A percentile compares a stretch with the other conserved stretches of the same genome.
phyloP scores from a whole-genome alignment of 495 filamentous ascomycete genomes.

The Chlorociboria aeruginascens region DNA sequence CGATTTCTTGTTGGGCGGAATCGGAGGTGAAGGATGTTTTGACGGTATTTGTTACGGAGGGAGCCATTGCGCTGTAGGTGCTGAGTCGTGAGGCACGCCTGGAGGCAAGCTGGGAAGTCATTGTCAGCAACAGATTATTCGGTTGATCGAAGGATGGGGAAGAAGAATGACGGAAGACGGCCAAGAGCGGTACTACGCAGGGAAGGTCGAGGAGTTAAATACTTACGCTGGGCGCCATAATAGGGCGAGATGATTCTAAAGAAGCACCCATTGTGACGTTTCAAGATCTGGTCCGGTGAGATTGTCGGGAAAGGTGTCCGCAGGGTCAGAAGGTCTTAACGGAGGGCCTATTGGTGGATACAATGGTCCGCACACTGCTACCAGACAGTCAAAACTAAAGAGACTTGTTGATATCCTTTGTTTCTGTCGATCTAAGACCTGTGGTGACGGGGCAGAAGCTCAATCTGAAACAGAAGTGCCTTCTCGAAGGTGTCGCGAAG shows the following conservation, averaged over 20 bases:
- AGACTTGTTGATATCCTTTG: neutral
- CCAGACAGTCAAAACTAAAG: conserved; percentile 6
- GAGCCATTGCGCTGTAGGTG: conserved; percentile 59
- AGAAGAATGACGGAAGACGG: conserved; percentile 2
- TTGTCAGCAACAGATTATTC: conserved; percentile 11
- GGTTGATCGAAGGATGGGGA: neutral
- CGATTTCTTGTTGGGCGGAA: conserved; percentile 57
- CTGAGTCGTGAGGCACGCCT: conserved; percentile 68
- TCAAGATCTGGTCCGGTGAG: neutral
- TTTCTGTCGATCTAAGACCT: neutral
- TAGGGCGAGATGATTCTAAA: conserved; percentile 61
- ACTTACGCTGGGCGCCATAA: conserved; percentile 66
- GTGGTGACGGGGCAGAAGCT: neutral
- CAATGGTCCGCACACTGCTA: neutral
- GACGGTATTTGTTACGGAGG: conserved; percentile 32
- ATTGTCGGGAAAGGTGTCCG: too few species aligned
- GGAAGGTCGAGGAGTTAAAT: neutral
- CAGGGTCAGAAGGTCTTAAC: too few species aligned
- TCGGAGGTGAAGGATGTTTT: conserved; percentile 45
- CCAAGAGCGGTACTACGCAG: neutral
- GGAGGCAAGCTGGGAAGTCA: conserved; percentile 26
- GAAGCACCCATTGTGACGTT: conserved; percentile 47
- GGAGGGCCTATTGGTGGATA: too few species aligned
- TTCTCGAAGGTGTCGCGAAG: conserved; percentile 1
- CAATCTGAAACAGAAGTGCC: conserved; percentile 11